Base-by-base conservation (phyloP, 1,139 yeast species). In the Williopsis jadinii region DNA sequence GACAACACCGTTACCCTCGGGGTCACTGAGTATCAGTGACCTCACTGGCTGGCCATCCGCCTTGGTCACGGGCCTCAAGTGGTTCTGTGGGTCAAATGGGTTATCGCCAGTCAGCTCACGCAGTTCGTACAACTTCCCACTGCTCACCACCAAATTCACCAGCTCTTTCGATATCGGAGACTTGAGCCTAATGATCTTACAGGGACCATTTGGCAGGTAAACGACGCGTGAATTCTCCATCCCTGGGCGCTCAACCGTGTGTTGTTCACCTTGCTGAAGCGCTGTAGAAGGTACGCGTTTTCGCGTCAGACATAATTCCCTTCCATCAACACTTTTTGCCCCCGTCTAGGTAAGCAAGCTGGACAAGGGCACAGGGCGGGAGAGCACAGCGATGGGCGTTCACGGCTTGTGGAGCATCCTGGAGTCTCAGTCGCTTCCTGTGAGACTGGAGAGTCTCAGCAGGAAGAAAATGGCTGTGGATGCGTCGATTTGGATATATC, bases 401-500 rank as follows among this genome's bases (percentile, higher is more conserved):
- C 86, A 86, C 54, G 86, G 95, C 9, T 73, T 94, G 41, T 94
- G 99, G 99, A 90, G 82, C 40, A 80, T 92, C 14, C 71, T 92
- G 5, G 95, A 90, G 3, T 95, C 97, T 0, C 77, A 92, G 0
- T 95, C 97, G 0, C 70, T 85, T 41, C 97, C 98, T 0, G 95
- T 92, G 3, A 71, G 92, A 41, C 71, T 94, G 29, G 98, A 92
- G 58, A 82, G 95, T 0, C 69, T 92, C 34, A 65, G 71, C 13
- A 77, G 88, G 46, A 84, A 84, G 59, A 70, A 75, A 44, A 67
- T 94, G 53, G 98, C 98, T 0, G 94, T 94, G 10, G 99, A 94
- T 68, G 99, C 98, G 0, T 90, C 97, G 2, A 94, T 94, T 51
- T 94, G 99, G 99, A 85, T 94, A 42, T 94, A 94, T 59, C 99